Conservation (phyloP, 1,284 basidiomycete genomes). For the Stygiomarasmius scandens region DNA sequence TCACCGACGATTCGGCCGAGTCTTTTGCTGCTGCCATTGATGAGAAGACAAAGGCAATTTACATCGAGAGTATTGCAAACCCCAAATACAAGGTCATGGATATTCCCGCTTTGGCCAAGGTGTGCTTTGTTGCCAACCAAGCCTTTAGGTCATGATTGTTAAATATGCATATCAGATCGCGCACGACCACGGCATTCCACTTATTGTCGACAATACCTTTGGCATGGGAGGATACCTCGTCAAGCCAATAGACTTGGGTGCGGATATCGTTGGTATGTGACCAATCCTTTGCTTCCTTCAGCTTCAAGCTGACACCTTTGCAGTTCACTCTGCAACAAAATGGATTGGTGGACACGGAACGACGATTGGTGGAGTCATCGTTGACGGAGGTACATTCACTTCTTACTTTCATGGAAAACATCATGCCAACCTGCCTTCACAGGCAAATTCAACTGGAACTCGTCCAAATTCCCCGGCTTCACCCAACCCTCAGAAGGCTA, state of each 20-base stretch:
- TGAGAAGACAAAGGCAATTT: slow-evolving; percentile 78
- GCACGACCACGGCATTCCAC: slow-evolving; percentile 73
- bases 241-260: slow-evolving; percentile 78
- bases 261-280: slow-evolving; percentile 72
- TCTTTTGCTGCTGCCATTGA: slow-evolving; percentile 77
- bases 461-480: slow-evolving; percentile 81
- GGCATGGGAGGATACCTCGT: slow-evolving; percentile 83
- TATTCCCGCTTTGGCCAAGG: slow-evolving; percentile 76
- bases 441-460: slow-evolving; percentile 89
- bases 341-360: slow-evolving; percentile 93
- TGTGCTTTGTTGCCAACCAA: slow-evolving; percentile 18
- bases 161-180: slow-evolving; percentile 46
- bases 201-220: slow-evolving; percentile 91
- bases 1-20: slow-evolving; percentile 62
- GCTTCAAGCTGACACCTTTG: background rate
- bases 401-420: background rate
- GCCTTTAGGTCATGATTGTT: background rate
- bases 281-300: background rate
- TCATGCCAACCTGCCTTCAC: background rate
- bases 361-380: slow-evolving; percentile 82
- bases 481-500: slow-evolving; percentile 84
- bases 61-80: slow-evolving; percentile 85
- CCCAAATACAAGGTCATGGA: slow-evolving; percentile 80
- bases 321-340: slow-evolving; percentile 86
- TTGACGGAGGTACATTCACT: slow-evolving; percentile 63